Conservation (phyloP, 768 basidiomycete species). For the Pulveroboletus sp. region DNA sequence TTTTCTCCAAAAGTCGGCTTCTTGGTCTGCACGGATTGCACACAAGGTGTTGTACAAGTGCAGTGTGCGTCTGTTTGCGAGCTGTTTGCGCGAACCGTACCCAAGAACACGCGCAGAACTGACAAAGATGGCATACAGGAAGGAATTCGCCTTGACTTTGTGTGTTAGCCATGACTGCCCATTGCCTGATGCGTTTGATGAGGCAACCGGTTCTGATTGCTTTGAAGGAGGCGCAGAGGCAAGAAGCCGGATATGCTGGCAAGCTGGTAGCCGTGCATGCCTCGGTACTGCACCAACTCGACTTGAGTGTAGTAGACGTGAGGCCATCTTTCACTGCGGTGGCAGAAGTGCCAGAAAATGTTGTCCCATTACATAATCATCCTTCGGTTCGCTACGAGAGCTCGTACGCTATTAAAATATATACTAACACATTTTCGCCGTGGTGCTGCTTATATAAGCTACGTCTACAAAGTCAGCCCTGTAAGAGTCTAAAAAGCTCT, state of each 20-base stretch:
- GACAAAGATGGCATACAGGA: slow-evolving; percentile 42
- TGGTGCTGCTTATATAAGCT: no score
- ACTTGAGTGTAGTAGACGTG: slow-evolving; percentile 12
- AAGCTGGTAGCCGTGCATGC: slow-evolving; percentile 4
- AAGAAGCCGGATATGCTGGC: slow-evolving; percentile 11
- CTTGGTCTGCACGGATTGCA: slow-evolving; percentile 52
- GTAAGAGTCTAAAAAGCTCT: no score
- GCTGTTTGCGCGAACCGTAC: slow-evolving; percentile 56
- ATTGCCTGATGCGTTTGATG: slow-evolving; percentile 5
- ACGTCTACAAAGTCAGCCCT: no score
- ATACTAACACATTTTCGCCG: no score
- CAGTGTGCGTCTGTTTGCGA: slow-evolving; percentile 56
- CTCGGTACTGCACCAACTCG: slow-evolving; percentile 4
- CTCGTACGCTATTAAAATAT: no score
- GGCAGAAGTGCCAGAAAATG: neutral
- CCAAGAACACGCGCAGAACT: slow-evolving; percentile 48
- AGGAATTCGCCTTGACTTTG: slow-evolving; percentile 46
- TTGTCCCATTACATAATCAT: slow-evolving; percentile 9
- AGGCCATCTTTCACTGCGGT: slow-evolving; percentile 7
- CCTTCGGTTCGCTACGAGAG: no score
- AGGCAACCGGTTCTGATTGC: slow-evolving; percentile 1
- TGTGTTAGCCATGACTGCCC: slow-evolving; percentile 53
- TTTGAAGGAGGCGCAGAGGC: slow-evolving; percentile 7
- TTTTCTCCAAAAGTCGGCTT: slow-evolving; percentile 58
- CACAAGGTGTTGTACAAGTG: slow-evolving; percentile 55